Evolutionary conservation across 78 protist genomes (phyloP), one percentile per base, ranked within the genome.

Genomic region (Dictyostelium purpureum): DNA sequence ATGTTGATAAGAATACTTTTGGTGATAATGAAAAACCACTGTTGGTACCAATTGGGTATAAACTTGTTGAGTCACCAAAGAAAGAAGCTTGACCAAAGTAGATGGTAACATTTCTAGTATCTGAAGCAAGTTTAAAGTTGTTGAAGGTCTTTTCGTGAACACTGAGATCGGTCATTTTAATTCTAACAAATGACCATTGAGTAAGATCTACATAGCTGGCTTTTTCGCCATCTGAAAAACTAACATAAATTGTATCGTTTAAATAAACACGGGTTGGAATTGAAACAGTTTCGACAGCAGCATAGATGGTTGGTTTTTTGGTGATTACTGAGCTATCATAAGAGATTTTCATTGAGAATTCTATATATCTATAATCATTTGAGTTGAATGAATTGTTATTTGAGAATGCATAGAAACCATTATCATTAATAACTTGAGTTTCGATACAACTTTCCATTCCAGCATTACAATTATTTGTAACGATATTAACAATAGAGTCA

Each of bases 391-490:
- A 9, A 67, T 67, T 49, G 7, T 9, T 67, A n/a, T 38, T 38
- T 38, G 24, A 6, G 4, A 67, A 67, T 14, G 51, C 75, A 67
- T 67, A 67, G 28, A 67, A 67, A 18, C 75, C 75, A 67, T 67
- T 67, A 7, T 37, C 75, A 7, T 16, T 67, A 21, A 26, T 14
- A 4, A 49, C 38, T 0, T 0, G 10, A 0, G 49, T 14, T 2
- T 18, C 18, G 0, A 67, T 38, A 40, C 75, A 67, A 6, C 19
- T 67, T 14, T 11, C 10, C 75, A 38, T 35, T 10, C 75, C 75
- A 5, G 24, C 47, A 21, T n/a, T 35, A 9, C 75, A 67, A 37
- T 3, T n/a, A 0, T 16, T 37, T 12, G 35, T 35, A 4, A 31
- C 52, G 5, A 16, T n/a, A 9, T 35, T 19, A 37, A 19, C 49